Evolutionary conservation across 768 basidiomycete genomes (phyloP), one percentile per base, ranked within the genome.

Genomic region (Gyrodon lividus): DNA sequence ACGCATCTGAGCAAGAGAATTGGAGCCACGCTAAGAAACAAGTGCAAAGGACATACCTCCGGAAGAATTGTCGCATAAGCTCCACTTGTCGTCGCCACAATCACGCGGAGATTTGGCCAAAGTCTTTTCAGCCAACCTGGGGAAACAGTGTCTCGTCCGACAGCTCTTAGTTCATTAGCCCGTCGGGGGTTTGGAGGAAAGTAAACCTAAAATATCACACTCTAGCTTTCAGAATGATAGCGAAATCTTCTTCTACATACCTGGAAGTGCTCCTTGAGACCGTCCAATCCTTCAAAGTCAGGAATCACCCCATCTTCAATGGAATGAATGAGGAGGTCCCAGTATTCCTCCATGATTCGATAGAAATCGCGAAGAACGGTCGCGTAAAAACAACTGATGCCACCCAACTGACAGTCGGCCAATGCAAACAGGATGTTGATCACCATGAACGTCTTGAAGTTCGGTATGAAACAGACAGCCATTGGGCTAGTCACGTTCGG

Each of bases 361-460:
- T 53, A 33, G 28, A 55, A 23, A 35, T 43, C 46, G 23, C 30
- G 26, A 28, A 55, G 41, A 9, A 26, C 39, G 16, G 28, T 47
- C 22, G 28, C 31, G 16, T 47, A 51, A 16, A 46, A 3, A 13
- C 23, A 30, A 13, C 33, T 28, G 13, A 55, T 37, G 10, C 16
- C 26, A 16, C 30, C 45, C 41, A 55, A 31, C 8, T 20, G 13
- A 6, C n/a, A 31, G 22, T 47, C 45, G 19, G 39, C 40, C 5
- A 55, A 33, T 19, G 39, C 39, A 44, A 56, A 56, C 5, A 57
- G 38, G 13, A 46, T 43, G 22, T 57, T 46, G 7, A 54, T 45
- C n/a, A 50, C 4, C 23, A 54, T 35, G 37, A 53, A 53, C 10
- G 55, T n/a, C 12, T 30, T 35, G 44, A 54, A 53, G n/a, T 43